phyloP scores from a whole-genome alignment of 495 filamentous ascomycete species.

The Amniculicola lignicola region DNA sequence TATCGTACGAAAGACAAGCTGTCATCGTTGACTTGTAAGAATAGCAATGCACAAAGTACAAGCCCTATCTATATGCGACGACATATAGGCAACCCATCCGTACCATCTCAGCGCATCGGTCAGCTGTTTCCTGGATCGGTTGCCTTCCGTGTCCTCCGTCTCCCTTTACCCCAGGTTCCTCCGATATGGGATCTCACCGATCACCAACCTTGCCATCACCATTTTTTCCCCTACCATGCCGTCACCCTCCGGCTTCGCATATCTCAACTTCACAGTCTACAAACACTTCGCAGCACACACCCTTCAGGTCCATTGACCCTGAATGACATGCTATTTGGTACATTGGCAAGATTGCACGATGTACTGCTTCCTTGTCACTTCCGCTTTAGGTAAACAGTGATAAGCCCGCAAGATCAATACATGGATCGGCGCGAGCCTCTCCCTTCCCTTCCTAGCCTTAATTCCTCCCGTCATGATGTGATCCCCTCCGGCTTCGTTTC shows the following conservation, averaged over 20 bases:
- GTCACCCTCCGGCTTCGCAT: not conserved
- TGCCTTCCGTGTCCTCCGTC: slow-evolving; percentile 22
- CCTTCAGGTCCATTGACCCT: too few relatives aligned
- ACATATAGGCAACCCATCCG: not conserved
- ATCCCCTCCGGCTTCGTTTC: slow-evolving; percentile 7
- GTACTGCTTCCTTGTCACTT: too few relatives aligned
- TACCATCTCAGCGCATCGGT: slow-evolving; percentile 12
- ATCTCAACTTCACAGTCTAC: not conserved
- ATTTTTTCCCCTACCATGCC: not conserved
- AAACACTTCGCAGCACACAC: not conserved
- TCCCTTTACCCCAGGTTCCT: slow-evolving; percentile 23
- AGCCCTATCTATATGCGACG: slow-evolving; percentile 1
- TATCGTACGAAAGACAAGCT: not conserved
- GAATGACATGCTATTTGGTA: too few relatives aligned
- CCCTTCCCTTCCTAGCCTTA: not conserved
- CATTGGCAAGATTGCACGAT: too few relatives aligned
- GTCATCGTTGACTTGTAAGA: not conserved
- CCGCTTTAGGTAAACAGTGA: too few relatives aligned
- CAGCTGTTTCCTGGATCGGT: slow-evolving; percentile 15
- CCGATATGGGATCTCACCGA: slow-evolving; percentile 12
- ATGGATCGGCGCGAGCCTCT: too few relatives aligned
- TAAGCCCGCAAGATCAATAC: too few relatives aligned
- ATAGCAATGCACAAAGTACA: not conserved
- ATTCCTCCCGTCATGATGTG: not conserved
- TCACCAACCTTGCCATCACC: not conserved